phyloP scores from a whole-genome alignment of 371 early-diverging fungal genomes.

The Mucor velutinosus region DNA sequence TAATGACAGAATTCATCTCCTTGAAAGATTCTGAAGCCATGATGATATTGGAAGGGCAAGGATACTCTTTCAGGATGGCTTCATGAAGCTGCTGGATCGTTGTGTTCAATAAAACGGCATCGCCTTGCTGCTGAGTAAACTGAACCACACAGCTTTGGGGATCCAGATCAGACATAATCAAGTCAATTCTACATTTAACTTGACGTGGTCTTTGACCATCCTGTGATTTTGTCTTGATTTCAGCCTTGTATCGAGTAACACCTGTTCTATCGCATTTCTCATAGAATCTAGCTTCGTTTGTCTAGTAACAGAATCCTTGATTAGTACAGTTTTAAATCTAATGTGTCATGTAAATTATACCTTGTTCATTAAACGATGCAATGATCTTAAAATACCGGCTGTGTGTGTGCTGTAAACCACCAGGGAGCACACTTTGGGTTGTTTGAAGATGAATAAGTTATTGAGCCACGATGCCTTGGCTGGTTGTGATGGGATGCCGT shows the following conservation, averaged over 20 bases:
- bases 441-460: constrained; percentile 51
- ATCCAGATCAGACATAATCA: constrained; percentile 31
- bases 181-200: constrained; percentile 50
- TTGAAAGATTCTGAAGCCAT: constrained; percentile 12
- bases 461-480: constrained; percentile 40
- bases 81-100: constrained; percentile 23
- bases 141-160: constrained; percentile 31
- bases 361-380: constrained; percentile 38
- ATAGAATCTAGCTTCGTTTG: constrained; percentile 39
- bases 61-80: constrained; percentile 22
- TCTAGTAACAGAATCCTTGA: not conserved
- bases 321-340: not conserved
- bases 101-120: constrained; percentile 22
- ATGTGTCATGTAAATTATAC: constrained; percentile 4
- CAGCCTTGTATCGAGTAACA: constrained; percentile 39
- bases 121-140: constrained; percentile 49
- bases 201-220: constrained; percentile 32
- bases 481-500: constrained; percentile 14
- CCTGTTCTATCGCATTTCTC: constrained; percentile 44
- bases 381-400: constrained; percentile 25
- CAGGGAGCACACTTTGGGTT: constrained; percentile 48
- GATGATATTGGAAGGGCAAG: constrained; percentile 20
- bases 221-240: constrained; percentile 34
- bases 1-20: constrained; percentile 14
- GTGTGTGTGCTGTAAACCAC: constrained; percentile 35